These are phyloP conservation scores for Cerrena zonata DNA, from an alignment of 1,284 basidiomycete species.

Conservation along the genomic window DNA sequence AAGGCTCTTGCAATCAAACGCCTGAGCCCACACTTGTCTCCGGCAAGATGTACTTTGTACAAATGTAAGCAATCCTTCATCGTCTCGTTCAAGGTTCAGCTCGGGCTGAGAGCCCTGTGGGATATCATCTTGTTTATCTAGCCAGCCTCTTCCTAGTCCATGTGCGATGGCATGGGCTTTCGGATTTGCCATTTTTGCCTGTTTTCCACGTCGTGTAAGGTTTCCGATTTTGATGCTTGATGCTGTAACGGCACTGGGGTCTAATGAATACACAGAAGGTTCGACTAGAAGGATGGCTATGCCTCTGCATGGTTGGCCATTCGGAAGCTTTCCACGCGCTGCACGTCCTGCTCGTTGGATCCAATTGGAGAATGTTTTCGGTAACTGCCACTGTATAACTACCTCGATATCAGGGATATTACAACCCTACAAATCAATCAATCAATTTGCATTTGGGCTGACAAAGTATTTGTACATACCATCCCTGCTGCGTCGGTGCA, in stretches of 20 bases:
- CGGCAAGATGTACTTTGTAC: constrained; percentile 13
- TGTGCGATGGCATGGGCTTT: constrained; percentile 10
- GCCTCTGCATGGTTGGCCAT: no score
- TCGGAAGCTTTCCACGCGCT: constrained; percentile 12
- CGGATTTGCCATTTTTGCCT: neutral
- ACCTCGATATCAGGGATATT: constrained; percentile 22
- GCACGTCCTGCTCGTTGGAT: constrained; percentile 22
- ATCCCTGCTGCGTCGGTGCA: constrained; percentile 28
- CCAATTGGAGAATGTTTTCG: constrained; percentile 18
- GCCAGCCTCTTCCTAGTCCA: constrained; percentile 9
- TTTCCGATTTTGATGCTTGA: neutral
- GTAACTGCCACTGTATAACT: constrained; percentile 23
- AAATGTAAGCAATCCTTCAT: constrained; percentile 18
- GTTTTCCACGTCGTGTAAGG: neutral
- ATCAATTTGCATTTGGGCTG: neutral
- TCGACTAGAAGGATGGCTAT: constrained; percentile 21
- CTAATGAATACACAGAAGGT: constrained; percentile 6
- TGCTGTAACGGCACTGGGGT: neutral
- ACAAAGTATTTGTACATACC: constrained; percentile 12
- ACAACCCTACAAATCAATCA: constrained; percentile 17
- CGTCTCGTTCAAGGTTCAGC: constrained; percentile 3
- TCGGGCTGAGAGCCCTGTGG: neutral
- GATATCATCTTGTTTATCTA: neutral
- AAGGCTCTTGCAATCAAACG: constrained; percentile 12
- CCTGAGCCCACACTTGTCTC: constrained; percentile 6